Evolutionary conservation across 2,329 filamentous ascomycete genomes (phyloP).

Genomic region (Acrocalymma vagum): DNA sequence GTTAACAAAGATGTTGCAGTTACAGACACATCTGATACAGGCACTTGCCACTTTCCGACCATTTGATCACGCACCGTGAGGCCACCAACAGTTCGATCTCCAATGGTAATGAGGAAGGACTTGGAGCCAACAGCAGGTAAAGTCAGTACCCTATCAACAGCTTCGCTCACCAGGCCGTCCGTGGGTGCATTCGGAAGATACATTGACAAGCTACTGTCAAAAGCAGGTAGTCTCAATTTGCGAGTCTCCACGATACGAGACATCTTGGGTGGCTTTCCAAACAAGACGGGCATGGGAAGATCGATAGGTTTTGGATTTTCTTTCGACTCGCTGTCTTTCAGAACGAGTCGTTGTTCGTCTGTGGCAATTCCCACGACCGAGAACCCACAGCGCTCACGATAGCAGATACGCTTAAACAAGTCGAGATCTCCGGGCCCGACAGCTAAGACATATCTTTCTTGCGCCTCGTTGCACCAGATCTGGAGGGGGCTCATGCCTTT

Average conservation of each 20-base stretch:
- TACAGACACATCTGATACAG: conserved; percentile 92
- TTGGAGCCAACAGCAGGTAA: conserved; percentile 95
- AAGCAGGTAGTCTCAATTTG: conserved; percentile 71
- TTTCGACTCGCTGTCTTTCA: conserved; percentile 81
- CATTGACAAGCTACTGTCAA: conserved; percentile 76
- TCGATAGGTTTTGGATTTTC: conserved; percentile 83
- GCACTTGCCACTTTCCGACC: conserved; percentile 95
- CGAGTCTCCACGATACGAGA: conserved; percentile 76
- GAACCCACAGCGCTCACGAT: conserved; percentile 89
- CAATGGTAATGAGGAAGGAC: conserved; percentile 96
- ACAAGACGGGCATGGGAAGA: conserved; percentile 86
- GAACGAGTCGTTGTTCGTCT: conserved; percentile 75
- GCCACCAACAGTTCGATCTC: conserved; percentile 89
- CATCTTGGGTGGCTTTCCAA: conserved; percentile 87
- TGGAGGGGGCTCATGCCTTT: conserved; percentile 92
- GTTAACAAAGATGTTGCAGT: conserved; percentile 81
- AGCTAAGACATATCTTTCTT: conserved; percentile 94
- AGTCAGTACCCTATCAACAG: conserved; percentile 81
- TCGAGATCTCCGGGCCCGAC: conserved; percentile 84
- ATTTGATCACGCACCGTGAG: conserved; percentile 91
- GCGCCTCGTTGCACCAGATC: conserved; percentile 97
- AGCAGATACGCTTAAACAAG: conserved; percentile 71
- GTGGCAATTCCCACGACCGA: conserved; percentile 87
- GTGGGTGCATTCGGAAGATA: conserved; percentile 68
- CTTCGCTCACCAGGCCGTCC: conserved; percentile 68